Percentiles rank a stretch among this genome's conserved stretches.
Conservation (phyloP, 345 rosid genomes). For the Eucalyptus grandis region DNA sequence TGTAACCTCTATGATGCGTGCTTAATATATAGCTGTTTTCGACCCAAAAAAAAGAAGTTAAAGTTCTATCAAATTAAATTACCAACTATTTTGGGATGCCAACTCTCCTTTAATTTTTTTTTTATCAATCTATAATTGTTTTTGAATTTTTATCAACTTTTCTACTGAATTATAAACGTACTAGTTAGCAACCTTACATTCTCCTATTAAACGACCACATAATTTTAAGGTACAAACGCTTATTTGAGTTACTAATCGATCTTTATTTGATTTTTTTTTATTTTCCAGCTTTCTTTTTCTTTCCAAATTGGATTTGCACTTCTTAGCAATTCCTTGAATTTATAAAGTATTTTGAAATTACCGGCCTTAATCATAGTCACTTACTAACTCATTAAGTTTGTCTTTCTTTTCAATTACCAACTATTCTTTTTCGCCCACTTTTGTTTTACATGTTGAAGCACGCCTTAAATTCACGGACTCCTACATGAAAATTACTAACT, state of each 20-base stretch:
- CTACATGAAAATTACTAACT: neutral
- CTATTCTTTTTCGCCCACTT: neutral
- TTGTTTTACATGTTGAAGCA: too few species aligned
- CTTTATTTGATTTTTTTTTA: neutral
- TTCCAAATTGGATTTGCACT: neutral
- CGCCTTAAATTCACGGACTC: neutral
- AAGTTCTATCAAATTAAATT: neutral
- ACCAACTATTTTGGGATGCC: neutral
- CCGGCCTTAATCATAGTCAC: neutral
- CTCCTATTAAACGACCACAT: neutral
- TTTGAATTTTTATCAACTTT: neutral
- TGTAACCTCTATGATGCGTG: too few species aligned
- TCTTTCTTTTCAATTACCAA: too few species aligned
- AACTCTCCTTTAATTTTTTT: neutral
- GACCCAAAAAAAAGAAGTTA: too few species aligned
- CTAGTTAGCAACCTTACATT: neutral
- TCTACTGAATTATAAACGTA: neutral
- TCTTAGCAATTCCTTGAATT: neutral
- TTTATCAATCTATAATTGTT: neutral
- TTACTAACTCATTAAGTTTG: neutral
- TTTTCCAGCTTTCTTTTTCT: neutral
- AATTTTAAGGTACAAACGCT: neutral
- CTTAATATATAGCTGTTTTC: too few species aligned
- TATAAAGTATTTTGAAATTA: too few species aligned
- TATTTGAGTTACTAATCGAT: neutral